Evolutionary conservation across 2,329 filamentous ascomycete species (phyloP).

Genomic region (Nemania abortiva): DNA sequence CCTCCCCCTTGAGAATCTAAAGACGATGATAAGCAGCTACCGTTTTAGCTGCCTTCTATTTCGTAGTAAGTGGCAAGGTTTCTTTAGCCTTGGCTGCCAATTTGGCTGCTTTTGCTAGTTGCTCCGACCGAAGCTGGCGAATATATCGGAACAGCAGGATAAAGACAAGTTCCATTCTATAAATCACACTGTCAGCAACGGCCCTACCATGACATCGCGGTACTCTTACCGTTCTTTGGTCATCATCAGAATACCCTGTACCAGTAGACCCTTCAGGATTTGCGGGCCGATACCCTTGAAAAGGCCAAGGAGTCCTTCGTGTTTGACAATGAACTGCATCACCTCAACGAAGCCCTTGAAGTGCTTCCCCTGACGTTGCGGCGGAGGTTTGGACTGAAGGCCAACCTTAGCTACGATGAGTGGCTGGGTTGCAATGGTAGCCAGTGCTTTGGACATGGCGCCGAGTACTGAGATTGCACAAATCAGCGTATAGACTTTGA

Average conservation of each 20-base stretch:
- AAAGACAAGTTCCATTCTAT: slow-evolving; percentile 87
- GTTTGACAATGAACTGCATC: slow-evolving; percentile 91
- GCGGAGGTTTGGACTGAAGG: slow-evolving; percentile 91
- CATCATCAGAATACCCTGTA: slow-evolving; percentile 99
- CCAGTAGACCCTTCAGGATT: slow-evolving; percentile 89
- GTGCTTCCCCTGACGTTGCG: slow-evolving; percentile 84
- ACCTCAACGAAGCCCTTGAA: slow-evolving; percentile 96
- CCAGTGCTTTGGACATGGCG: slow-evolving; percentile 90
- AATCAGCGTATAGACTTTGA: slow-evolving; percentile 32
- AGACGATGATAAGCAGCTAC: neutral
- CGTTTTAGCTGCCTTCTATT: slow-evolving; percentile 47
- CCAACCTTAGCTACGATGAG: slow-evolving; percentile 98
- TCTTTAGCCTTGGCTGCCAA: slow-evolving; percentile 70
- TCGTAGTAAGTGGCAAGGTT: slow-evolving; percentile 54
- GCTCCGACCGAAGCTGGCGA: slow-evolving; percentile 75
- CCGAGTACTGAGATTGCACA: slow-evolving; percentile 75
- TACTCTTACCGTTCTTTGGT: slow-evolving; percentile 86
- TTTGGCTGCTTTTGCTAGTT: slow-evolving; percentile 75
- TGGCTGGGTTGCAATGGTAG: slow-evolving; percentile 92
- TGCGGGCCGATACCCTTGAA: slow-evolving; percentile 98
- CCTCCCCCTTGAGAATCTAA: neutral
- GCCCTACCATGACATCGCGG: neutral
- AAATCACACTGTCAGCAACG: slow-evolving; percentile 30
- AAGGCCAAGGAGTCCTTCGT: slow-evolving; percentile 84
- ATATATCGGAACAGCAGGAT: slow-evolving; percentile 87